These are phyloP conservation scores for Hypocreales sp. DNA, from an alignment of 2,329 filamentous ascomycete genomes.

Conservation along the genomic window DNA sequence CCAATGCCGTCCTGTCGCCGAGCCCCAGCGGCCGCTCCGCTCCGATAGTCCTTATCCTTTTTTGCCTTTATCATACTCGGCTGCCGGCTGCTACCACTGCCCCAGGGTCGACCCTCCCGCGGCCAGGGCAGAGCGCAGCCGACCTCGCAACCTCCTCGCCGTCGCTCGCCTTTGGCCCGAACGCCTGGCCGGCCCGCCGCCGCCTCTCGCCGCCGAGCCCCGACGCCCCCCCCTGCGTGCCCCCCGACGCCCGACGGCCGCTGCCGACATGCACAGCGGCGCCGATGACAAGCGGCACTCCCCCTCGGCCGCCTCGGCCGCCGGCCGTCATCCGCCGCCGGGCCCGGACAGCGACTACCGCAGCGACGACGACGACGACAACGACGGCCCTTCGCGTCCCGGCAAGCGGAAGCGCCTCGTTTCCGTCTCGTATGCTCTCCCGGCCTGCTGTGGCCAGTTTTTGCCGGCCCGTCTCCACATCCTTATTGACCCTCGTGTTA, in stretches of 20 bases:
- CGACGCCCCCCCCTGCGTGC: not conserved
- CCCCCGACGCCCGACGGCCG: constrained; percentile 1
- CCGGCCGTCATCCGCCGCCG: constrained; percentile 15
- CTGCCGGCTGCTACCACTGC: no score
- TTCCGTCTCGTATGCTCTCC: constrained; percentile 34
- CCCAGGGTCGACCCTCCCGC: no score
- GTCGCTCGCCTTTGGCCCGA: constrained; percentile 6
- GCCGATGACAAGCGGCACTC: constrained; percentile 7
- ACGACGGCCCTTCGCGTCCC: constrained; percentile 15
- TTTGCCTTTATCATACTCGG: no score
- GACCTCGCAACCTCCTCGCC: not conserved
- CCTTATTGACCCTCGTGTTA: no score
- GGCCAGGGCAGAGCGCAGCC: no score
- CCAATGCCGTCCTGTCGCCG: no score
- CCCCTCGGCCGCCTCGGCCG: constrained; percentile 11
- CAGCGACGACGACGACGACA: constrained; percentile 30
- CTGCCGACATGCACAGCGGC: constrained; percentile 9
- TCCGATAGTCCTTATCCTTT: no score
- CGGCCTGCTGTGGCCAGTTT: no score
- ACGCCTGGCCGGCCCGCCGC: constrained; percentile 2
- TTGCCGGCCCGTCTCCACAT: no score
- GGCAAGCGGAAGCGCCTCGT: constrained; percentile 45
- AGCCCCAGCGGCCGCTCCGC: no score
- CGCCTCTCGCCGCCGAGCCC: constrained; percentile 1
- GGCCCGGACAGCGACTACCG: constrained; percentile 34